Base-by-base conservation (phyloP, 2,329 filamentous ascomycete genomes). In the Eurotiales sp. region DNA sequence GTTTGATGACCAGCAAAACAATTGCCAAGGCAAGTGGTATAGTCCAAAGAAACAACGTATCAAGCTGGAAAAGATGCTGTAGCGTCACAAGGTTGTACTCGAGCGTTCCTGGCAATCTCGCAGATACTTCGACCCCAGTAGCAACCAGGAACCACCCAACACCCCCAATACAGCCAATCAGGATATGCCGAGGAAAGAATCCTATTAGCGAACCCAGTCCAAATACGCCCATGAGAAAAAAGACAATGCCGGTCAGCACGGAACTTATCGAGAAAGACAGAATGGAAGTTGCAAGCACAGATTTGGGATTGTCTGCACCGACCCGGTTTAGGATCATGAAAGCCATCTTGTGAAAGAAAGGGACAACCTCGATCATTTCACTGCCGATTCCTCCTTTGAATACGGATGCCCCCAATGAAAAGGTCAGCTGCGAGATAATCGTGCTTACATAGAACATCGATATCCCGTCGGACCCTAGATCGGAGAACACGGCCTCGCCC, bases 381-480 rank as follows among this genome's bases (percentile, higher is more conserved):
- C 93, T 97, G 4, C 93, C 93, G 53, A 99, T 84, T 3, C 89
- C 90, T 14, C 93, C 92, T 58, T 82, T 86, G 73, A 99, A 99
- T 29, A 89, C 84, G 62, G 91, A 96, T 0, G 90, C 87, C 3
- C 84, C 85, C 17, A 80, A 79, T 0, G 92, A 96, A 66, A 92
- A 97, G 14, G 90, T 87, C 46, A 99, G 70, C 66, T 99, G 93
- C 0, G 93, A 88, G 36, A 97, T 81, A 56, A 99, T 96, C 52
- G 91, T 96, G 77, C 91, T 96, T 59, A 99, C 88, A 68, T 97
- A 99, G 73, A 97, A 99, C 71, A 99, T 96, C 0, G 93, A 96
- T 51, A 99, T 96, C 21, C 93, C 93, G 51, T 96, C 92, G 0
- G 92, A 86, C 1, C 92, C 93, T 6, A 97, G 82, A 56, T 86